Percentiles rank a stretch among this genome's conserved stretches.
These are phyloP conservation scores for Malania oleifera DNA, from an alignment of 164 flowering plant genomes.

Conservation along the genomic window DNA sequence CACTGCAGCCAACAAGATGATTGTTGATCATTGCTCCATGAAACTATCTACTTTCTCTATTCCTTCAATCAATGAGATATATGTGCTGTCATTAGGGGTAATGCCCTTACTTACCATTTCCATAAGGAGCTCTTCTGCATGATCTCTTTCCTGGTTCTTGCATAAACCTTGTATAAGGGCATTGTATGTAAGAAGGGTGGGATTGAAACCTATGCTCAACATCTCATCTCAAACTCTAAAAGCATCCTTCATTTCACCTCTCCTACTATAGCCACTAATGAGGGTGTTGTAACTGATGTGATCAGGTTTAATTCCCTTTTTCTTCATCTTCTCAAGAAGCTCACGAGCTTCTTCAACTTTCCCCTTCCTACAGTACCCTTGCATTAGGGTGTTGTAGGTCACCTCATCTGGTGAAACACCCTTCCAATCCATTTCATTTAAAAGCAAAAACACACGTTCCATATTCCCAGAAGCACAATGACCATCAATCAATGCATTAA, in stretches of 20 bases:
- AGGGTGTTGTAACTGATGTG: constrained; percentile 73
- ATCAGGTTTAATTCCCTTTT: constrained; percentile 72
- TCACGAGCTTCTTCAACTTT: constrained; percentile 73
- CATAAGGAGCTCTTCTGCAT: constrained; percentile 62
- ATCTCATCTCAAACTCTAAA: constrained; percentile 69
- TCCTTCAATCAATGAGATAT: constrained; percentile 60
- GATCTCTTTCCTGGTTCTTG: constrained; percentile 56
- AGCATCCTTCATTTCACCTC: constrained; percentile 75
- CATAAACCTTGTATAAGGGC: constrained; percentile 76
- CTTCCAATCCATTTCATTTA: constrained; percentile 61
- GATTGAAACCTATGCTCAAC: constrained; percentile 73
- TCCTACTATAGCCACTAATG: constrained; percentile 77
- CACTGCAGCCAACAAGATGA: background rate
- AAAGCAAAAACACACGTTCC: constrained; percentile 30
- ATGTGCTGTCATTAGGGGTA: constrained; percentile 65
- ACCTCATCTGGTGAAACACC: constrained; percentile 69
- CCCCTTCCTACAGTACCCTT: constrained; percentile 63
- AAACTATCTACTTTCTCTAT: constrained; percentile 20
- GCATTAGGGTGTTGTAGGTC: constrained; percentile 81
- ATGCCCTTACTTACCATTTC: constrained; percentile 85
- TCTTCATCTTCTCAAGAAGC: constrained; percentile 69
- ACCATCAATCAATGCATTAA: constrained; percentile 67
- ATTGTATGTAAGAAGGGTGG: constrained; percentile 77
- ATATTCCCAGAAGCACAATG: constrained; percentile 45
- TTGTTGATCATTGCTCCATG: constrained; percentile 10